These are phyloP conservation scores for Chlamydomonas reinhardtii DNA, from an alignment of 163 green algal species.

Conservation along the genomic window DNA sequence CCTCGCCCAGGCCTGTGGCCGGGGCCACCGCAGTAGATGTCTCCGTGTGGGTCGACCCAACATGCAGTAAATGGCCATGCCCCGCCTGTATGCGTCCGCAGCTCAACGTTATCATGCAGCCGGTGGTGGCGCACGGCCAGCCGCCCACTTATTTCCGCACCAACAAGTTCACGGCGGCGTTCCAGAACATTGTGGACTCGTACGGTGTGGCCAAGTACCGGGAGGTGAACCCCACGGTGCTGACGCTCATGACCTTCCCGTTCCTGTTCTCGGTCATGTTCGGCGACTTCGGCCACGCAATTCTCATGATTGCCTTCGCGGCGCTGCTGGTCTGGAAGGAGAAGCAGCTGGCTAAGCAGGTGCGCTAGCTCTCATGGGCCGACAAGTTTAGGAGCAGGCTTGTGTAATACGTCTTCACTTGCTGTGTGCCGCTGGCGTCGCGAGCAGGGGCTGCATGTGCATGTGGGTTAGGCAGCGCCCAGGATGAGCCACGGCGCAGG, in stretches of 20 bases:
- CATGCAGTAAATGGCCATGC: background rate
- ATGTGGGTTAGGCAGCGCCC: too few species aligned
- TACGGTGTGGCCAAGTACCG: slow-evolving; percentile 92
- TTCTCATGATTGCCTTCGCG: slow-evolving; percentile 93
- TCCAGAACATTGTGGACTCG: slow-evolving; percentile 90
- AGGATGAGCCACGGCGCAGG: too few species aligned
- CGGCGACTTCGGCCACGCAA: slow-evolving; percentile 95
- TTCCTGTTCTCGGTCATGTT: slow-evolving; percentile 99
- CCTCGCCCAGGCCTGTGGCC: too few species aligned
- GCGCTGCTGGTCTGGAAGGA: slow-evolving; percentile 89
- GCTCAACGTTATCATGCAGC: slow-evolving; percentile 94
- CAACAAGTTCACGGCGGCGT: slow-evolving; percentile 91
- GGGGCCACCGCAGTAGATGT: too few species aligned
- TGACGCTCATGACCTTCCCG: slow-evolving; percentile 97
- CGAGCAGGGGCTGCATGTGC: too few species aligned
- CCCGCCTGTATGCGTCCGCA: slow-evolving; percentile 29
- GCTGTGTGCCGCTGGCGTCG: too few species aligned
- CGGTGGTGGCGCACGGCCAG: slow-evolving; percentile 84
- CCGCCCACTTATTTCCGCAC: slow-evolving; percentile 97
- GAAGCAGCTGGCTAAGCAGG: slow-evolving; percentile 80
- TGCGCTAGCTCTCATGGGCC: too few species aligned
- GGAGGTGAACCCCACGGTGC: slow-evolving; percentile 92
- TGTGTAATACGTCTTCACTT: too few species aligned
- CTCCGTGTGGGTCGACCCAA: too few species aligned
- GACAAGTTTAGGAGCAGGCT: too few species aligned